Evolutionary conservation across 2,329 filamentous ascomycete species (phyloP).

Genomic region (Trichoderma endophyticum): DNA sequence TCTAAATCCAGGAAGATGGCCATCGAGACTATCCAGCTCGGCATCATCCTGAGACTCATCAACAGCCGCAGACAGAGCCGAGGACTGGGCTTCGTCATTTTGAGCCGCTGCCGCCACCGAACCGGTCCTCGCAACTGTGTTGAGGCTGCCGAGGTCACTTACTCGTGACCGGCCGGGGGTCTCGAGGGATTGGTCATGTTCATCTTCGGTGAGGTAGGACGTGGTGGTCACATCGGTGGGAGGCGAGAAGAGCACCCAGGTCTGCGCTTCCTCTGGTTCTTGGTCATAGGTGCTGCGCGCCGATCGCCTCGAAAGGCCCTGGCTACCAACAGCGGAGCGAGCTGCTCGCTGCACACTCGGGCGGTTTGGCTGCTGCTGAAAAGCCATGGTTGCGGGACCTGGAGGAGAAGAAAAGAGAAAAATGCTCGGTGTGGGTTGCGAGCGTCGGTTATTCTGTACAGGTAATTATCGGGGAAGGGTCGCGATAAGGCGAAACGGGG

Average conservation of each 20-base stretch:
- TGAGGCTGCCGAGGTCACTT: constrained; percentile 78
- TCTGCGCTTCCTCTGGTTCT: constrained; percentile 68
- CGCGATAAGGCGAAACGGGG: constrained; percentile 14
- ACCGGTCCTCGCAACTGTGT: constrained; percentile 62
- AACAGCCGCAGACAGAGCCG: constrained; percentile 37
- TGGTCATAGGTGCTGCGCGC: constrained; percentile 32
- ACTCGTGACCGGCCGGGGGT: constrained; percentile 67
- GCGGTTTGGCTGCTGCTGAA: constrained; percentile 58
- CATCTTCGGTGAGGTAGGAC: constrained; percentile 65
- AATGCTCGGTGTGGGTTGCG: constrained; percentile 4
- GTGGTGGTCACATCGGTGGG: constrained; percentile 60
- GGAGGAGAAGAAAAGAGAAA: neutral
- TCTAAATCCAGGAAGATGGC: constrained; percentile 84
- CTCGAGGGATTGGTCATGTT: constrained; percentile 61
- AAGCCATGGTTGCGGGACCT: constrained; percentile 46
- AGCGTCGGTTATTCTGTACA: constrained; percentile 9
- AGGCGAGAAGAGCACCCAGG: constrained; percentile 95
- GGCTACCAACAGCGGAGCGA: constrained; percentile 40
- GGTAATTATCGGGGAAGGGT: constrained; percentile 7
- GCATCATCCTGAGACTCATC: constrained; percentile 56
- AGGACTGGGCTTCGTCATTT: constrained; percentile 41
- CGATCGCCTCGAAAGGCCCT: constrained; percentile 30
- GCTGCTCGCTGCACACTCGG: constrained; percentile 49
- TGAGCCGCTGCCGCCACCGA: constrained; percentile 30
- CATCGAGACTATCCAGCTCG: constrained; percentile 90